These are phyloP conservation scores for Leucosporidium scottii DNA, from an alignment of 768 basidiomycete genomes.

Conservation along the genomic window DNA sequence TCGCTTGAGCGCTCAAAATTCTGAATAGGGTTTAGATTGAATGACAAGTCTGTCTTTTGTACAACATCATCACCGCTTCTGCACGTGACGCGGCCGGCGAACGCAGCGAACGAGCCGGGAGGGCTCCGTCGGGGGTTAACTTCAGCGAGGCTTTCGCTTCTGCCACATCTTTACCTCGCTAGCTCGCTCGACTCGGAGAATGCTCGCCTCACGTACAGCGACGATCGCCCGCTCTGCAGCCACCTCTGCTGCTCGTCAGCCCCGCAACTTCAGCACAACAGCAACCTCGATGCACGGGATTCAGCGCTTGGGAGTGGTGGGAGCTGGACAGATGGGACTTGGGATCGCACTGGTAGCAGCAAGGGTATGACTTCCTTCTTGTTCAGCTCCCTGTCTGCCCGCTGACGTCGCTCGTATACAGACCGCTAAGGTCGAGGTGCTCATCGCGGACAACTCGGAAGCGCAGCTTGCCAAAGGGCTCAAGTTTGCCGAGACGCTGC, in stretches of 20 bases:
- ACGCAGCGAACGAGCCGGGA: background rate
- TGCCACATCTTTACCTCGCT: background rate
- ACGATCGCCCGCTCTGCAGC: background rate
- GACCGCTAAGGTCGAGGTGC: constrained; percentile 74
- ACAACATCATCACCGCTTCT: background rate
- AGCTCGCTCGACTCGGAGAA: background rate
- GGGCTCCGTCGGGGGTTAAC: too few species aligned
- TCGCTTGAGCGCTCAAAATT: constrained; percentile 5
- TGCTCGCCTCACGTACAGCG: background rate
- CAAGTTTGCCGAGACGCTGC: constrained; percentile 64
- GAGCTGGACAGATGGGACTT: constrained; percentile 46
- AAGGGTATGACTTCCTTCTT: constrained; percentile 13
- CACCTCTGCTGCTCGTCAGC: too few species aligned
- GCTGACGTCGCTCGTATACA: constrained; percentile 40
- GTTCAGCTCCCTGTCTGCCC: too few species aligned
- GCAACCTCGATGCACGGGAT: background rate
- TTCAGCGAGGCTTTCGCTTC: background rate
- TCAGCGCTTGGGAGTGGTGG: constrained; percentile 56
- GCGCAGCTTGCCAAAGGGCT: constrained; percentile 69
- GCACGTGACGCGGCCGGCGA: background rate
- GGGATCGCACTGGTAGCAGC: constrained; percentile 75
- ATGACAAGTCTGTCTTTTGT: background rate
- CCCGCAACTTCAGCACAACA: background rate
- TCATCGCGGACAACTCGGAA: constrained; percentile 71
- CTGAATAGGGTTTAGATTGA: background rate